A percentile compares a stretch with the other conserved stretches of the same genome.
phyloP scores from a whole-genome alignment of 768 basidiomycete genomes.

The Dentipellis fragilis region DNA sequence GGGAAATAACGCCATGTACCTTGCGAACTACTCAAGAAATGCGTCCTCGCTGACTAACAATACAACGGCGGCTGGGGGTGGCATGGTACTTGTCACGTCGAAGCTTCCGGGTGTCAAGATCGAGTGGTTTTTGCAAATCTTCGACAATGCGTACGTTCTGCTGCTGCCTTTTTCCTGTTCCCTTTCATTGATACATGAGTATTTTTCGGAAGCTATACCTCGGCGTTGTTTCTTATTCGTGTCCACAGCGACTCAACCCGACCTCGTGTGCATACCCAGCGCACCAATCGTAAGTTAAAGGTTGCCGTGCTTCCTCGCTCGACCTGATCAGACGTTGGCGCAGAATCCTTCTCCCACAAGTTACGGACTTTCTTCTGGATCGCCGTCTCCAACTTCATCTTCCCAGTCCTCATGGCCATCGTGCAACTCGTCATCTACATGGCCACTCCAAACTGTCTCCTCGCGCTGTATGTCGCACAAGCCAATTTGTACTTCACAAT shows the following conservation, averaged over 20 bases:
- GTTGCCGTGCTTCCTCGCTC: background rate
- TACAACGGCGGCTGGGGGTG: background rate
- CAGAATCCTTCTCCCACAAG: slow-evolving; percentile 9
- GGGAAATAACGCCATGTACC: slow-evolving; percentile 13
- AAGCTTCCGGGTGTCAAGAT: slow-evolving; percentile 8
- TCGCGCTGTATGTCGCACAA: slow-evolving; percentile 4
- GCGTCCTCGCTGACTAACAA: background rate
- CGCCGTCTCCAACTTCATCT: slow-evolving; percentile 20
- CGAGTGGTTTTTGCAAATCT: slow-evolving; percentile 25
- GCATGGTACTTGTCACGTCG: background rate
- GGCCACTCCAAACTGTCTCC: slow-evolving; percentile 7
- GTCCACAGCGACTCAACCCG: background rate
- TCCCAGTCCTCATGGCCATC: slow-evolving; percentile 19
- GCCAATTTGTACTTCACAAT: slow-evolving; percentile 19
- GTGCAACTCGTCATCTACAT: slow-evolving; percentile 15
- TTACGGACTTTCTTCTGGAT: slow-evolving; percentile 20
- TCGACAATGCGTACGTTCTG: slow-evolving; percentile 1
- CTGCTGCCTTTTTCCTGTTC: background rate
- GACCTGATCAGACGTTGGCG: background rate
- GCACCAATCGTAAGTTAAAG: too few relatives aligned
- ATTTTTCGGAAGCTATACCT: background rate
- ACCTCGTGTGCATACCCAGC: too few relatives aligned
- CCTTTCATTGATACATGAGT: background rate
- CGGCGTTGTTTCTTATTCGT: background rate
- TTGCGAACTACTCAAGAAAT: background rate